Evolutionary conservation across 75 land plant species (phyloP).

Genomic region (Picea glauca): DNA sequence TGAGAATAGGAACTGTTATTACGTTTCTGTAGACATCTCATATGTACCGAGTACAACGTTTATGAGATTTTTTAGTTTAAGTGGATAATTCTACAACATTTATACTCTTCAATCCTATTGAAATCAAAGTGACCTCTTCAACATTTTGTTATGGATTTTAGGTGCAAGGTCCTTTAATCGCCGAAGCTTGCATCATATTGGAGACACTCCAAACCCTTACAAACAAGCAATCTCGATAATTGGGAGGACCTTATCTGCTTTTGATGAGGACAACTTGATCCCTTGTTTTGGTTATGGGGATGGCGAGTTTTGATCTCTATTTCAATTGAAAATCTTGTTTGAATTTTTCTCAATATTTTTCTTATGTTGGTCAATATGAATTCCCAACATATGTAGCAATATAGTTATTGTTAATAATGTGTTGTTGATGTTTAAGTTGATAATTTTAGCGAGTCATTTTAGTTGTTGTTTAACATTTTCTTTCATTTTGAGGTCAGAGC

Average conservation of each 20-base stretch:
- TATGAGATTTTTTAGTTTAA: neutral
- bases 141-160: constrained; percentile 1
- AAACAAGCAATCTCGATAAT: constrained; percentile 80
- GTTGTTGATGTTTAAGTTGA: neutral
- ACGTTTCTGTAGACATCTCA: neutral
- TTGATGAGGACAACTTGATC: constrained; percentile 87
- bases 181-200: constrained; percentile 63
- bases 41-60: neutral
- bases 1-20: neutral
- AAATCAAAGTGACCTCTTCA: neutral
- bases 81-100: neutral
- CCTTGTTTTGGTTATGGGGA: constrained; percentile 92
- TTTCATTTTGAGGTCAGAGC: too few species aligned
- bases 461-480: too few species aligned
- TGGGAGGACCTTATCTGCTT: constrained; percentile 66
- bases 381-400: neutral
- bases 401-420: neutral
- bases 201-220: constrained; percentile 66
- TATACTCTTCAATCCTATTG: neutral
- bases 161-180: constrained; percentile 65
- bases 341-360: neutral
- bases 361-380: neutral
- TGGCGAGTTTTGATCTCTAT: constrained; percentile 29
- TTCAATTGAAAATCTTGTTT: too few species aligned
- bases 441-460: too few species aligned